Conservation (phyloP, 2,329 filamentous ascomycete species). For the Colletotrichum melonis region DNA sequence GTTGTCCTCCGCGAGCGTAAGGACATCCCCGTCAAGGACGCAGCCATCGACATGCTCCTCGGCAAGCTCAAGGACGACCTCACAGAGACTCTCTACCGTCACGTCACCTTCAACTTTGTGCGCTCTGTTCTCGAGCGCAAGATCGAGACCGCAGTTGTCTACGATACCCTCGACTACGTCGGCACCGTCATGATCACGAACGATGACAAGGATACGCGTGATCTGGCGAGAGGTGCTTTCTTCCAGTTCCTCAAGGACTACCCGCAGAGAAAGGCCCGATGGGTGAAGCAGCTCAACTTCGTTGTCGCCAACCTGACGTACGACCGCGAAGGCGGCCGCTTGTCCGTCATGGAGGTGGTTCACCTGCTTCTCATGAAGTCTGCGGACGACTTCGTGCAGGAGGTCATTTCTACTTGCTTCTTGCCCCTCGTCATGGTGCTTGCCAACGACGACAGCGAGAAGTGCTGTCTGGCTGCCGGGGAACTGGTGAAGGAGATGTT, state of each 20-base stretch:
- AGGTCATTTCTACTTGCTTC: constrained; percentile 85
- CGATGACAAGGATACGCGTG: constrained; percentile 87
- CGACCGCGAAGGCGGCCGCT: constrained; percentile 85
- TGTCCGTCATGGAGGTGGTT: constrained; percentile 93
- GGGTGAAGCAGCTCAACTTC: constrained; percentile 90
- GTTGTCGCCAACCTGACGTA: constrained; percentile 93
- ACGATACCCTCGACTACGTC: constrained; percentile 90
- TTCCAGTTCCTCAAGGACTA: constrained; percentile 96
- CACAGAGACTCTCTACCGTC: constrained; percentile 91
- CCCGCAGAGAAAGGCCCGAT: constrained; percentile 89
- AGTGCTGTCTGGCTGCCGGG: constrained; percentile 85
- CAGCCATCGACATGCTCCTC: constrained; percentile 84
- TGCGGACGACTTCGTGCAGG: constrained; percentile 82
- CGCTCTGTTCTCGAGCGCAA: constrained; percentile 87
- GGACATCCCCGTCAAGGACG: constrained; percentile 81
- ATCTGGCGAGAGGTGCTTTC: constrained; percentile 89
- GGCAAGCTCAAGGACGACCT: constrained; percentile 87
- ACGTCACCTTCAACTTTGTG: constrained; percentile 94
- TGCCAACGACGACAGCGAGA: constrained; percentile 87
- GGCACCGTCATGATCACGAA: constrained; percentile 96
- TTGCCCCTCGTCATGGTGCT: constrained; percentile 86
- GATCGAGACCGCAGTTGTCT: constrained; percentile 86
- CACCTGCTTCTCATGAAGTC: constrained; percentile 89
- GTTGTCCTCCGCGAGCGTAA: constrained; percentile 85
- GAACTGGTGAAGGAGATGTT: constrained; percentile 86